These are phyloP conservation scores for Alternaria metachromatica DNA, from an alignment of 2,329 filamentous ascomycete species.

Conservation along the genomic window DNA sequence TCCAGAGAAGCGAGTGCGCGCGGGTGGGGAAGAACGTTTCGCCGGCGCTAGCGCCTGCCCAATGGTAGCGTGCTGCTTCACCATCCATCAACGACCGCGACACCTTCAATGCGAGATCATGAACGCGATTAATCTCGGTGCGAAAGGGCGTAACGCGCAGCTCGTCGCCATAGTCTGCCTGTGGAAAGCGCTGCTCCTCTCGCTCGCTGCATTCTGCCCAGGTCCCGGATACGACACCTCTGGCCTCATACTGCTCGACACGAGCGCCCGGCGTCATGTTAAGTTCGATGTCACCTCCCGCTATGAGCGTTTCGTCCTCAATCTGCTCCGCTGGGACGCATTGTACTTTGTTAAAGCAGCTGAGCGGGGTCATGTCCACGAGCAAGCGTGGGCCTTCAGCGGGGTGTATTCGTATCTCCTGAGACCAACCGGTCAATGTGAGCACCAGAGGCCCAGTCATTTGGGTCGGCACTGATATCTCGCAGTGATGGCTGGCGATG, in stretches of 20 bases:
- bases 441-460: slow-evolving; percentile 24
- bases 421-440: slow-evolving; percentile 51
- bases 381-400: slow-evolving; percentile 88
- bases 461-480: slow-evolving; percentile 41
- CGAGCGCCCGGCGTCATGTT: slow-evolving; percentile 24
- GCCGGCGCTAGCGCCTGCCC: slow-evolving; percentile 23
- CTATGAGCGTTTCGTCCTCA: slow-evolving; percentile 54
- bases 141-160: slow-evolving; percentile 4
- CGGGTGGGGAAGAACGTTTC: slow-evolving; percentile 10
- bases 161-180: slow-evolving; percentile 56
- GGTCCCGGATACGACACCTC: slow-evolving; percentile 81
- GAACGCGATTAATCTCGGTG: not conserved
- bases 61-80: slow-evolving; percentile 15
- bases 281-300: slow-evolving; percentile 22
- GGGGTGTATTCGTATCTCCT: slow-evolving; percentile 60
- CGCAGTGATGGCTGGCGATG: slow-evolving; percentile 29
- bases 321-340: slow-evolving; percentile 79
- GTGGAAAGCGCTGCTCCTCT: slow-evolving; percentile 74
- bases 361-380: slow-evolving; percentile 70
- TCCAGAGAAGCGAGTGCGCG: slow-evolving; percentile 28
- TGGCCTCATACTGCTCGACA: slow-evolving; percentile 59
- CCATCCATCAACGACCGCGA: slow-evolving; percentile 3
- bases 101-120: not conserved
- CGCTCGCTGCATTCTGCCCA: slow-evolving; percentile 64
- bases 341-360: slow-evolving; percentile 75